Percentiles rank a stretch among this genome's conserved stretches.
These are phyloP conservation scores for Aspergillus piperis DNA, from an alignment of 2,329 filamentous ascomycete species.

Conservation along the genomic window DNA sequence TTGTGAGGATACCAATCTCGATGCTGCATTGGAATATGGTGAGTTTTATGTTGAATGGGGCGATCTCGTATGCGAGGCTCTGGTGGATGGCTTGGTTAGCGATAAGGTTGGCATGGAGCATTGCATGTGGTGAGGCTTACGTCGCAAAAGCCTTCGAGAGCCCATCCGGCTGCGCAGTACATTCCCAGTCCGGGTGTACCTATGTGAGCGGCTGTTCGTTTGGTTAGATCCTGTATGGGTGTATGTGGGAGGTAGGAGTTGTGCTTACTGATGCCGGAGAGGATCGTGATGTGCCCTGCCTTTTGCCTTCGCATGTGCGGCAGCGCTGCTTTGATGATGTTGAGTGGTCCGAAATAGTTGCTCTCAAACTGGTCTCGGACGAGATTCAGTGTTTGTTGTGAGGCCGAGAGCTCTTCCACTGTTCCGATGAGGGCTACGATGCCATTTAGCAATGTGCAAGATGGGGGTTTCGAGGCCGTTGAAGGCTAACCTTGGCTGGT, in stretches of 20 bases:
- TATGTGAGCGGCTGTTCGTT: constrained; percentile 69
- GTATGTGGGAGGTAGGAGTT: too few relatives aligned
- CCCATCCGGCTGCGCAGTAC: constrained; percentile 92
- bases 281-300: constrained; percentile 84
- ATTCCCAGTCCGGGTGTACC: constrained; percentile 88
- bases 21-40: constrained; percentile 95
- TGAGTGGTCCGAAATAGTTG: constrained; percentile 94
- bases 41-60: constrained; percentile 94
- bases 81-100: constrained; percentile 28
- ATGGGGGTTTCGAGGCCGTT: background rate
- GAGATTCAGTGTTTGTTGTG: constrained; percentile 70
- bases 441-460: constrained; percentile 10
- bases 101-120: background rate
- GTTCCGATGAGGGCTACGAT: constrained; percentile 76
- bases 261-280: constrained; percentile 73
- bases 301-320: constrained; percentile 77
- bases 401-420: constrained; percentile 83
- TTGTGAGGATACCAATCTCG: constrained; percentile 84
- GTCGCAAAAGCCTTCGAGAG: constrained; percentile 93
- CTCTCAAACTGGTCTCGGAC: constrained; percentile 90
- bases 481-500: constrained; percentile 70
- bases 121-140: constrained; percentile 42
- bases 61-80: constrained; percentile 90
- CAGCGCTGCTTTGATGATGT: constrained; percentile 87
- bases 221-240: constrained; percentile 20